A percentile compares a stretch with the other conserved stretches of the same genome.
phyloP scores from a whole-genome alignment of 306 rosid species.

The Prunus fruticosa region DNA sequence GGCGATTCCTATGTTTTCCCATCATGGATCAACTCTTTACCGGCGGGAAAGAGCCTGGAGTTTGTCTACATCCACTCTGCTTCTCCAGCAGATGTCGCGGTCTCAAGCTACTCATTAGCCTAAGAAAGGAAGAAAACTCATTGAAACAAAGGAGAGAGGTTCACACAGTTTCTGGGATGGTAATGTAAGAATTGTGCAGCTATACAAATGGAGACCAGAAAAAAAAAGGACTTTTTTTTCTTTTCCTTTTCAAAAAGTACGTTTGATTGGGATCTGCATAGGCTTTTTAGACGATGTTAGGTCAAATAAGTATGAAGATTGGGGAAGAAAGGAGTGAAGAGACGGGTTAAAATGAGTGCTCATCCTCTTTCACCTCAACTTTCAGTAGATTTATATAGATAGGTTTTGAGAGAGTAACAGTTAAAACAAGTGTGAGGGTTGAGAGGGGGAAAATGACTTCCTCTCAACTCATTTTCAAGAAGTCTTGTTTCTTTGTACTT shows the following conservation, averaged over 20 bases:
- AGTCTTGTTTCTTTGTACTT: conserved; percentile 38
- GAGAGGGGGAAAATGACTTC: conserved; percentile 40
- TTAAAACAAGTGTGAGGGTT: conserved; percentile 24
- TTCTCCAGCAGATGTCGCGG: conserved; percentile 66
- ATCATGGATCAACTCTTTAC: conserved; percentile 69
- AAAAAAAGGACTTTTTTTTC: conserved; percentile 19
- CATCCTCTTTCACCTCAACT: conserved; percentile 97
- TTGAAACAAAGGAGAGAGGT: conserved; percentile 16
- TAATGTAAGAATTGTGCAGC: conserved; percentile 65
- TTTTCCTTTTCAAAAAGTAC: conserved; percentile 28
- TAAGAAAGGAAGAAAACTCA: conserved; percentile 30
- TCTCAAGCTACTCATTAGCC: conserved; percentile 63
- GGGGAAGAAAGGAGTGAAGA: conserved; percentile 95
- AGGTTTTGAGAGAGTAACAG: conserved; percentile 41
- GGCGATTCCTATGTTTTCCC: conserved; percentile 76
- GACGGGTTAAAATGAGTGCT: conserved; percentile 77
- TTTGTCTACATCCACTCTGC: conserved; percentile 92
- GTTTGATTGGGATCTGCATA: conserved; percentile 53
- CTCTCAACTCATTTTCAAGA: conserved; percentile 37
- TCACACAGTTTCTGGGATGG: conserved; percentile 40
- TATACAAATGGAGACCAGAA: conserved; percentile 55
- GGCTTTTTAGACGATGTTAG: conserved; percentile 45
- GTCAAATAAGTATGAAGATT: conserved; percentile 53
- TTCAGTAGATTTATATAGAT: conserved; percentile 52
- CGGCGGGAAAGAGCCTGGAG: conserved; percentile 83